Base-by-base conservation (phyloP, 148 eudicot genomes). In the Persicaria maculosa region DNA sequence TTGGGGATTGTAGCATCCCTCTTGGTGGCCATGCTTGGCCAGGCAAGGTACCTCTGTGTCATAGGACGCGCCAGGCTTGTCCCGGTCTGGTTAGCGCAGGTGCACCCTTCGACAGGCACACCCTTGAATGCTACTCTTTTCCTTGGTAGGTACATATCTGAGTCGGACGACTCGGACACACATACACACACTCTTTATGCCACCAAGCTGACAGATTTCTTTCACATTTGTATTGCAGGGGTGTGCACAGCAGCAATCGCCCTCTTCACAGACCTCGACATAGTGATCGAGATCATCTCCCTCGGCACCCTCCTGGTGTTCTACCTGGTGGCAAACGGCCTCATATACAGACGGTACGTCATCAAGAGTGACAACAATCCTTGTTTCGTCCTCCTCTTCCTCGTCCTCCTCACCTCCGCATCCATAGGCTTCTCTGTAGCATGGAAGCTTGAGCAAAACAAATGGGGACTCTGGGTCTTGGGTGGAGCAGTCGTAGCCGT, bases 1-100 rank as follows among this genome's bases (percentile, higher is more conserved):
- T 77, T 91, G 57, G 98, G 98, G 12, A 91, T 94, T 68, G 80
- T 89, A 43, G 88, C 98, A 2, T 92, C 93, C n/a, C 85, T 94
- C 6, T 77, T 94, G 80, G 98, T 91, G 8, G 90, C 96, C 65
- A 90, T 87, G 91, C 89, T 94, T 64, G 97, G 98, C 40, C 98
- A 91, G 78, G 93, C 98, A 36, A 83, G 97, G 76, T 94, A 91
- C 78, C 80, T 94, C 20, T 91, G 97, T 50, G 96, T 91, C 43
- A 91, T 94, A 22, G 97, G 88, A 64, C 80, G 97, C 69, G 89
- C 98, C 40, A 77, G 90, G 75, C 85, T 90, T 46, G 92, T 87
- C 68, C 97, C 98, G 12, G 84, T 85, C 7, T 94, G 98, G 97
- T 82, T 94, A 46, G 98, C 98, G 72, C 87, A 90, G 79, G 97